A percentile compares a stretch with the other conserved stretches of the same genome.
These are phyloP conservation scores for Penicillium frequentans DNA, from an alignment of 2,329 filamentous ascomycete species.

Conservation along the genomic window DNA sequence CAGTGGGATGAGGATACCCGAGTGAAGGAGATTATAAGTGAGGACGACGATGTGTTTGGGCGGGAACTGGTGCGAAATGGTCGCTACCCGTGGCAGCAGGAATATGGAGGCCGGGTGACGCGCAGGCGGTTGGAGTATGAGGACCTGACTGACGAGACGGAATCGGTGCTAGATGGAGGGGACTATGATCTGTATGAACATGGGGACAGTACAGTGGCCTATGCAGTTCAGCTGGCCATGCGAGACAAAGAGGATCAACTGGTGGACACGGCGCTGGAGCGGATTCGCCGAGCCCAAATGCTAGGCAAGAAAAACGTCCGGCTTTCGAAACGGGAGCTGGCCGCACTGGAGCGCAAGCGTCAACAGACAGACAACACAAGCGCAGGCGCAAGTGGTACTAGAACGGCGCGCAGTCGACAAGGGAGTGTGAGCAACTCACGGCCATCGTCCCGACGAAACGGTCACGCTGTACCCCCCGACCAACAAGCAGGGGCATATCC, in stretches of 20 bases:
- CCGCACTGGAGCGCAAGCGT: conserved; percentile 72
- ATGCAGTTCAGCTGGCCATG: conserved; percentile 55
- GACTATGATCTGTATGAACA: conserved; percentile 56
- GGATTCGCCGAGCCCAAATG: conserved; percentile 75
- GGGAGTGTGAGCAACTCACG: conserved; percentile 22
- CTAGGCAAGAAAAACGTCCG: conserved; percentile 77
- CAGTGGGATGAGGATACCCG: conserved; percentile 51
- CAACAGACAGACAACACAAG: conserved; percentile 47
- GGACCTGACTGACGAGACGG: conserved; percentile 51
- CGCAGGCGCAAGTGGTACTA: background rate
- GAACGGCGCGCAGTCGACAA: conserved; percentile 17
- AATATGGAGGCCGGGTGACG: conserved; percentile 34
- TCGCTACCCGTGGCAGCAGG: conserved; percentile 34
- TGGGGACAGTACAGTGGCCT: conserved; percentile 44
- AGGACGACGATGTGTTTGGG: conserved; percentile 45
- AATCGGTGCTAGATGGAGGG: conserved; percentile 45
- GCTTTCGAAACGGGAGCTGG: conserved; percentile 76
- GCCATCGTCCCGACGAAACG: conserved; percentile 21
- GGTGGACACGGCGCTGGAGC: conserved; percentile 74
- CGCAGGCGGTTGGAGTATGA: conserved; percentile 41
- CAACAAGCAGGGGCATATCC: conserved; percentile 31
- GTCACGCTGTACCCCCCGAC: conserved; percentile 7
- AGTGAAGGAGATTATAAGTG: conserved; percentile 41
- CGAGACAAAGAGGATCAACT: conserved; percentile 71
- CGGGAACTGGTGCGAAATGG: conserved; percentile 24